These are phyloP conservation scores for Hylodesmum podocarpum DNA, from an alignment of 306 rosid genomes.

Conservation along the genomic window DNA sequence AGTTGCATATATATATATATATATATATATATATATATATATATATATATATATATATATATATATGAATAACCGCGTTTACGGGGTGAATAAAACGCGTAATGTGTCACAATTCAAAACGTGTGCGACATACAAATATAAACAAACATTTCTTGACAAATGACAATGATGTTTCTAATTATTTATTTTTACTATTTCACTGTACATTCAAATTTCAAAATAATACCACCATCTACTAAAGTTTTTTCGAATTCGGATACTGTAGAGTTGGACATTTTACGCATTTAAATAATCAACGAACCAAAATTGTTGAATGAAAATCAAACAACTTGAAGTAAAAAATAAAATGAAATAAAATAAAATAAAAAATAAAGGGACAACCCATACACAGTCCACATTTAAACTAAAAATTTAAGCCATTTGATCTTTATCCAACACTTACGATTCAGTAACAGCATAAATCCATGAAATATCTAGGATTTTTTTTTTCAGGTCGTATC, in stretches of 20 bases:
- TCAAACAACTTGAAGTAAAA: neutral
- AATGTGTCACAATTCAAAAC: neutral
- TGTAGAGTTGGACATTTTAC: neutral
- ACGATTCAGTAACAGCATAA: neutral
- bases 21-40: too few relatives aligned
- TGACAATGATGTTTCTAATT: neutral
- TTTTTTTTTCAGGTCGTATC: too few relatives aligned
- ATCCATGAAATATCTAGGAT: neutral
- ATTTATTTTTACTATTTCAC: neutral
- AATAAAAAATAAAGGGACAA: neutral
- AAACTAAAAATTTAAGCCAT: neutral
- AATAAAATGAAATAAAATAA: too few relatives aligned
- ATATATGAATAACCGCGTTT: neutral
- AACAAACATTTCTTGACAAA: neutral
- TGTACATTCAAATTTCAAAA: neutral
- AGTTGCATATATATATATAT: too few relatives aligned
- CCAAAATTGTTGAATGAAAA: neutral
- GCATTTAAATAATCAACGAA: neutral
- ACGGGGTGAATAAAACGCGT: neutral
- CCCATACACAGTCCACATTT: neutral
- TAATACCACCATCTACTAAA: neutral
- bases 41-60: too few relatives aligned
- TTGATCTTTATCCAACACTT: neutral
- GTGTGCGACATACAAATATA: neutral
- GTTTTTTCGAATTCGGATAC: neutral